These are phyloP conservation scores for Nissolia schottii DNA, from an alignment of 306 rosid genomes.

Conservation along the genomic window DNA sequence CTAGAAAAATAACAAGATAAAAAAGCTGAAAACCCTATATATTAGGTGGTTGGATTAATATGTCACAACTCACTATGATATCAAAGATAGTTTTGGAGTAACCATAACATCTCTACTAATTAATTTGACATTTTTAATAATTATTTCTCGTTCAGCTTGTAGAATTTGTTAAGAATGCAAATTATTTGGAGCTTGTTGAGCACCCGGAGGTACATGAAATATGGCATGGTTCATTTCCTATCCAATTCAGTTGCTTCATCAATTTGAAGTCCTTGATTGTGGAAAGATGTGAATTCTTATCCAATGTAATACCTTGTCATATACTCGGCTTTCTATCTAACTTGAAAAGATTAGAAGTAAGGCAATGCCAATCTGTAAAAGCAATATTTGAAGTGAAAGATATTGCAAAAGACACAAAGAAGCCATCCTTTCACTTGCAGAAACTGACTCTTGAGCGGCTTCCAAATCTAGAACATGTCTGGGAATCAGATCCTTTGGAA, in stretches of 20 bases:
- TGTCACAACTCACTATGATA: no score
- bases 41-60: no score
- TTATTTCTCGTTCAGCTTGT: background rate
- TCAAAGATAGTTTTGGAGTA: background rate
- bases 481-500: slow-evolving; percentile 5
- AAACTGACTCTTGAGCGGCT: background rate
- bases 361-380: background rate
- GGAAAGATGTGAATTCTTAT: background rate
- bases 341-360: background rate
- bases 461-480: slow-evolving; percentile 9
- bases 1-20: no score
- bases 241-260: background rate
- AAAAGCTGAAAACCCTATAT: no score
- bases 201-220: background rate
- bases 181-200: background rate
- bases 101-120: no score
- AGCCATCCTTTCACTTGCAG: background rate
- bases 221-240: background rate
- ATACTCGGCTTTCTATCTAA: background rate
- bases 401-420: background rate
- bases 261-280: background rate
- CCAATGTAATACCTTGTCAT: slow-evolving; percentile 7
- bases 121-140: background rate
- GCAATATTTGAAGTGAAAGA: slow-evolving; percentile 4
- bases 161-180: background rate